Conservation (phyloP, 2,329 filamentous ascomycete genomes). For the Didymella keratinophila region DNA sequence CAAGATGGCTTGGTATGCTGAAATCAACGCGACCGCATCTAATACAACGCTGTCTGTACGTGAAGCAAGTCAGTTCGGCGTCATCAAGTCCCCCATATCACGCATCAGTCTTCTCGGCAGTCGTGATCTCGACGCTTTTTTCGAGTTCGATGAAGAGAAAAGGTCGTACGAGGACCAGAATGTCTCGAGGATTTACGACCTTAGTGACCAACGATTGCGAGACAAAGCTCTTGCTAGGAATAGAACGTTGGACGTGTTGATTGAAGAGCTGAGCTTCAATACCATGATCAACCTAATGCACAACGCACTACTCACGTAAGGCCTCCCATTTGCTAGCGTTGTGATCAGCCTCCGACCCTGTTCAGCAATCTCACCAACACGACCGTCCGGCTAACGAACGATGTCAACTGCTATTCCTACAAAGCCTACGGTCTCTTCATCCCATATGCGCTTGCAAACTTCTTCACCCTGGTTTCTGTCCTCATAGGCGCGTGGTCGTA, state of each 20-base stretch:
- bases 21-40: background rate
- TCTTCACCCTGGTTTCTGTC: background rate
- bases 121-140: background rate
- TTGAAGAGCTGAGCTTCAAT: slow-evolving; percentile 31
- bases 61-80: slow-evolving; percentile 21
- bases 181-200: background rate
- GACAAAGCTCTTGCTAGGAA: slow-evolving; percentile 25
- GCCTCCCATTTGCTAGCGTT: background rate
- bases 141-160: background rate
- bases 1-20: slow-evolving; percentile 25
- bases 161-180: background rate
- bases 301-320: slow-evolving; percentile 24
- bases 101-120: slow-evolving; percentile 11
- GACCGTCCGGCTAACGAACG: background rate
- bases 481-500: slow-evolving; percentile 2
- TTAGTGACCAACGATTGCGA: slow-evolving; percentile 7
- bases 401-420: slow-evolving; percentile 1
- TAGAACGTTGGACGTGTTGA: slow-evolving; percentile 23
- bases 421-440: slow-evolving; percentile 3
- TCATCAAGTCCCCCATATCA: slow-evolving; percentile 21
- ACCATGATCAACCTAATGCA: slow-evolving; percentile 23
- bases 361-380: slow-evolving; percentile 1
- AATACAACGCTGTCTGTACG: background rate
- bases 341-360: background rate
- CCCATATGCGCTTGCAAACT: background rate